Percentiles rank a stretch among this genome's conserved stretches.
These are phyloP conservation scores for Naganishia friedmannii DNA, from an alignment of 768 basidiomycete genomes.

Conservation along the genomic window DNA sequence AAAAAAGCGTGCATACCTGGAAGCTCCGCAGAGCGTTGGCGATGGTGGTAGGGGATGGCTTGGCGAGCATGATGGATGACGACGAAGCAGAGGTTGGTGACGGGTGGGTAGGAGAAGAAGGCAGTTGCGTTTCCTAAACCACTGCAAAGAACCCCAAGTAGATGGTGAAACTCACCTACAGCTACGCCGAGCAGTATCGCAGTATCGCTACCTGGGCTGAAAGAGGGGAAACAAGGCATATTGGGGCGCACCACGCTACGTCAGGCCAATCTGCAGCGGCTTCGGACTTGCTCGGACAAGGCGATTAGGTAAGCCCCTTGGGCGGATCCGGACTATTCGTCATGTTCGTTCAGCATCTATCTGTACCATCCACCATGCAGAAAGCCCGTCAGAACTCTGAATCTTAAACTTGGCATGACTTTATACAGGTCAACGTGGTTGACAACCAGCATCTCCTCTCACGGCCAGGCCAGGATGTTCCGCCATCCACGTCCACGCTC, in stretches of 20 bases:
- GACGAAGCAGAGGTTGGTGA: no score
- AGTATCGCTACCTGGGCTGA: no score
- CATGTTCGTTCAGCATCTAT: neutral
- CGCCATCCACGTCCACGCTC: neutral
- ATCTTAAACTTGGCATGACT: no score
- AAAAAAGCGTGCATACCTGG: slow-evolving; percentile 24
- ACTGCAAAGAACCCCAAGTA: neutral
- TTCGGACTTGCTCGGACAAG: slow-evolving; percentile 15
- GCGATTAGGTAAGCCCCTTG: neutral
- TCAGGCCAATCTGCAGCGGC: slow-evolving; percentile 23
- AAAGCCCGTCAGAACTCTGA: no score
- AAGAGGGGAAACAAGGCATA: neutral
- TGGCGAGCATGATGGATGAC: slow-evolving; percentile 28
- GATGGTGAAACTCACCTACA: no score
- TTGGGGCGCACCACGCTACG: slow-evolving; percentile 20
- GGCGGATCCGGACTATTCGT: neutral
- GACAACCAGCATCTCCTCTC: neutral
- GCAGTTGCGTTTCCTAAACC: neutral
- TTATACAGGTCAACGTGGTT: no score
- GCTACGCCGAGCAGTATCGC: neutral
- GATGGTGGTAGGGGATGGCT: slow-evolving; percentile 31
- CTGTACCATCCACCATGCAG: no score
- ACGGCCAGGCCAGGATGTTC: neutral
- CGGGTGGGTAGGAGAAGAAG: neutral
- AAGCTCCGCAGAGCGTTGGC: slow-evolving; percentile 34